These are phyloP conservation scores for Fusarium ambrosium DNA, from an alignment of 2,329 filamentous ascomycete genomes.

Conservation along the genomic window DNA sequence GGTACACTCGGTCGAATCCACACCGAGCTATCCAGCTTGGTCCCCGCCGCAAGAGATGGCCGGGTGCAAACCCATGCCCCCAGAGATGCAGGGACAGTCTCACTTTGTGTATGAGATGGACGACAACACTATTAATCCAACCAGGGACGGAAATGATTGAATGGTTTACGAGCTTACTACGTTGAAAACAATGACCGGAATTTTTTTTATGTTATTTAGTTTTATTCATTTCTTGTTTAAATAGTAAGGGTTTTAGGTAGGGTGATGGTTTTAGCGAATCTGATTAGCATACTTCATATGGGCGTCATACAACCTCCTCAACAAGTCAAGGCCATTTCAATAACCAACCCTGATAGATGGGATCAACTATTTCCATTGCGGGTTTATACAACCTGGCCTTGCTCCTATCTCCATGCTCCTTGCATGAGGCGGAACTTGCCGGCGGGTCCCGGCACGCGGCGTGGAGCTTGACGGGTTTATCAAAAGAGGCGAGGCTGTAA, in stretches of 20 bases:
- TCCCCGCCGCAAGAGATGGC: conserved; percentile 11
- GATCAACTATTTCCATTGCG: background rate
- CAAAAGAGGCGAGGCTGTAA: background rate
- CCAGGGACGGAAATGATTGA: background rate
- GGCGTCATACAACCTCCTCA: background rate
- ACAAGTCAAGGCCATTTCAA: background rate
- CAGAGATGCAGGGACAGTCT: conserved; percentile 21
- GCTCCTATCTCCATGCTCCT: background rate
- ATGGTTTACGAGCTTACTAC: background rate
- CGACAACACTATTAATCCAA: background rate
- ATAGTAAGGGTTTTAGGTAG: background rate
- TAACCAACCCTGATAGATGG: background rate
- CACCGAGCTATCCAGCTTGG: background rate
- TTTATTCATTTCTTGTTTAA: background rate
- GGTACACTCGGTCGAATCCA: background rate
- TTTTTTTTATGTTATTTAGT: background rate
- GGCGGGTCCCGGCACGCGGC: background rate
- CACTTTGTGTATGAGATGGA: conserved; percentile 33
- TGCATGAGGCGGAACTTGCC: background rate
- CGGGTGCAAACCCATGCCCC: background rate
- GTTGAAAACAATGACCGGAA: background rate
- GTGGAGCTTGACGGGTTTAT: conserved; percentile 10
- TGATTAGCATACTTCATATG: background rate
- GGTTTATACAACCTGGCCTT: background rate
- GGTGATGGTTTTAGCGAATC: background rate